Evolutionary conservation across 2,329 filamentous ascomycete genomes (phyloP).

Genomic region (Fusarium setosum): DNA sequence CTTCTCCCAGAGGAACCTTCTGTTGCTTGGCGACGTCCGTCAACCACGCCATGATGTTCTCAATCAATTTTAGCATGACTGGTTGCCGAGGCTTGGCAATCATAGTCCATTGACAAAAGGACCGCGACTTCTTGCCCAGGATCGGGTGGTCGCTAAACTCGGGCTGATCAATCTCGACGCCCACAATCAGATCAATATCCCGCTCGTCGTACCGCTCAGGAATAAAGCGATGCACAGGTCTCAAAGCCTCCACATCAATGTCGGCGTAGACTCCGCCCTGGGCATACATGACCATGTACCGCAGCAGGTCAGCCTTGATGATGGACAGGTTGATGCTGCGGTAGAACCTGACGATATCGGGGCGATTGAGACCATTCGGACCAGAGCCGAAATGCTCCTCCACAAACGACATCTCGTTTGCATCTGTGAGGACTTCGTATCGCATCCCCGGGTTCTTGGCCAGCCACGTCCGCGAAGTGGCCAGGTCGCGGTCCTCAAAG

Average conservation of each 20-base stretch:
- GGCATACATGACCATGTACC: conserved; percentile 78
- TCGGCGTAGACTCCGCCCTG: conserved; percentile 80
- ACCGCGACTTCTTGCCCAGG: conserved; percentile 74
- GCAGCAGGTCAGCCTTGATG: conserved; percentile 74
- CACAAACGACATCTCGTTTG: conserved; percentile 74
- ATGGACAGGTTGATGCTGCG: conserved; percentile 70
- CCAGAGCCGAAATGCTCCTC: conserved; percentile 76
- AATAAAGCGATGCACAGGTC: conserved; percentile 50
- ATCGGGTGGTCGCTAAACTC: conserved; percentile 72
- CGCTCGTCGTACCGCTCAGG: conserved; percentile 67
- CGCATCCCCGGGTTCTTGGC: conserved; percentile 73
- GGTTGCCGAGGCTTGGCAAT: conserved; percentile 75
- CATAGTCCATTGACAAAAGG: conserved; percentile 82
- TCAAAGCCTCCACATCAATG: conserved; percentile 52
- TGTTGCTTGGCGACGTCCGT: conserved; percentile 69
- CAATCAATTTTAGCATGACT: conserved; percentile 75
- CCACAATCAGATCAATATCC: conserved; percentile 78
- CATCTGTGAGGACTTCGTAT: conserved; percentile 77
- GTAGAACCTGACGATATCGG: conserved; percentile 73
- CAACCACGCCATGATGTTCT: conserved; percentile 76
- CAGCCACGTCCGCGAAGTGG: conserved; percentile 72
- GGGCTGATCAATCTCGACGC: conserved; percentile 78
- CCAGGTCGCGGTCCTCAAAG: conserved; percentile 73
- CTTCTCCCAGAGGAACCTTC: conserved; percentile 66
- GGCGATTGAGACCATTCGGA: conserved; percentile 71